phyloP scores from a whole-genome alignment of 2,329 filamentous ascomycete species.

The Cercospora brassicicola region DNA sequence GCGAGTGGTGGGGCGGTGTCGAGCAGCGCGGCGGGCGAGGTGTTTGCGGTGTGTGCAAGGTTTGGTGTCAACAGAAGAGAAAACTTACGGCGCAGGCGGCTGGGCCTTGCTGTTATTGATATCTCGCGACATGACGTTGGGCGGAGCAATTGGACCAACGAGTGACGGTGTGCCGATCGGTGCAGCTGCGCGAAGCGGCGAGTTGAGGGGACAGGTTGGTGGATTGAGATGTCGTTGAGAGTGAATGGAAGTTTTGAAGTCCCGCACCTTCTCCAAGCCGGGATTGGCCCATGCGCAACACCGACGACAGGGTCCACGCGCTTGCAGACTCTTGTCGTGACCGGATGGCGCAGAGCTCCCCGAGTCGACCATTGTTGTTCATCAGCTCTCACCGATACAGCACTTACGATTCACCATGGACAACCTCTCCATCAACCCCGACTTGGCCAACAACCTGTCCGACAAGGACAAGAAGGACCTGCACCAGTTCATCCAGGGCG shows the following conservation, averaged over 20 bases:
- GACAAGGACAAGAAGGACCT: constrained; percentile 68
- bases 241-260: constrained; percentile 5
- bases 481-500: constrained; percentile 78
- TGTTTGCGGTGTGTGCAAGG: neutral
- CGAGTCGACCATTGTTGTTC: neutral
- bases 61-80: constrained; percentile 2
- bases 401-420: constrained; percentile 28
- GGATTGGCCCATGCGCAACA: constrained; percentile 2
- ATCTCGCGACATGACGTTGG: constrained; percentile 9
- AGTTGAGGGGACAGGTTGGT: neutral
- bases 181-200: neutral
- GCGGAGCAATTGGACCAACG: neutral
- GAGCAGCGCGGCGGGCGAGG: neutral
- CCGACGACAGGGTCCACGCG: neutral
- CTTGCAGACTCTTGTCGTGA: neutral
- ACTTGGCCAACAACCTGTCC: constrained; percentile 34
- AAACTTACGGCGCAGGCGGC: constrained; percentile 17
- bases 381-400: neutral
- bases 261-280: constrained; percentile 1
- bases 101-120: constrained; percentile 6
- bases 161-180: neutral
- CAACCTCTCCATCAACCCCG: constrained; percentile 31
- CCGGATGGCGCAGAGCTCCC: constrained; percentile 1
- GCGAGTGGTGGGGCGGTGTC: constrained; percentile 1
- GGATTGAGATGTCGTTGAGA: constrained; percentile 7